These are phyloP conservation scores for Hura crepitans DNA, from an alignment of 441 rosid species.

Conservation along the genomic window DNA sequence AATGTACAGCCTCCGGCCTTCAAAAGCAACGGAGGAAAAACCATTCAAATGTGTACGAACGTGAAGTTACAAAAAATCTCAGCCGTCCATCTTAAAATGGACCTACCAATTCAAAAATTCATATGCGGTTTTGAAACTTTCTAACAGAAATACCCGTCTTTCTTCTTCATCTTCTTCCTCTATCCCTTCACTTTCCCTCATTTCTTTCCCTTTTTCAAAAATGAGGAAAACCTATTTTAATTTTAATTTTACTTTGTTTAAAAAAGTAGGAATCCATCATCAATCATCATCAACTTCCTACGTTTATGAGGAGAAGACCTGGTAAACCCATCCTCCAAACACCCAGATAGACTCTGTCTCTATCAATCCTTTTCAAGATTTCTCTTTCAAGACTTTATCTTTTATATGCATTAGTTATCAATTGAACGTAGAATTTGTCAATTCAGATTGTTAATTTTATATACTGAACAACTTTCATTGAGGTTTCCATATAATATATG, in stretches of 20 bases:
- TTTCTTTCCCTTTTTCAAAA: neutral
- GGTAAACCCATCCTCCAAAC: slow-evolving; percentile 14
- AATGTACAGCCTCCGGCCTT: neutral
- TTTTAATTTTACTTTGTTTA: neutral
- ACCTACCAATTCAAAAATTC: neutral
- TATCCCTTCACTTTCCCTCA: neutral
- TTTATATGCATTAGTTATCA: neutral
- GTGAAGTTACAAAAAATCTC: neutral
- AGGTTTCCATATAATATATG: neutral
- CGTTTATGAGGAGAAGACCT: slow-evolving; percentile 2
- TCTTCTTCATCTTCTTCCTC: neutral
- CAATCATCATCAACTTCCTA: neutral
- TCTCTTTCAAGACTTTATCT: neutral
- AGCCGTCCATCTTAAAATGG: slow-evolving; percentile 7
- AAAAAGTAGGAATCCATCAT: neutral
- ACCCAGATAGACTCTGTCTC: neutral
- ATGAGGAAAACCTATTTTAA: neutral
- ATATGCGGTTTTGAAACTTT: slow-evolving; percentile 24
- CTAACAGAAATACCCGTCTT: slow-evolving; percentile 37
- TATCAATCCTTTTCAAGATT: neutral
- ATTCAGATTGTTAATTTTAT: neutral
- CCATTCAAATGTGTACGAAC: neutral
- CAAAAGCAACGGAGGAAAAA: neutral
- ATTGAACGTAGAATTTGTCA: slow-evolving; percentile 27
- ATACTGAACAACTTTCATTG: neutral